Base-by-base conservation (phyloP, 2,329 filamentous ascomycete species). In the Calonectria hawksworthii region DNA sequence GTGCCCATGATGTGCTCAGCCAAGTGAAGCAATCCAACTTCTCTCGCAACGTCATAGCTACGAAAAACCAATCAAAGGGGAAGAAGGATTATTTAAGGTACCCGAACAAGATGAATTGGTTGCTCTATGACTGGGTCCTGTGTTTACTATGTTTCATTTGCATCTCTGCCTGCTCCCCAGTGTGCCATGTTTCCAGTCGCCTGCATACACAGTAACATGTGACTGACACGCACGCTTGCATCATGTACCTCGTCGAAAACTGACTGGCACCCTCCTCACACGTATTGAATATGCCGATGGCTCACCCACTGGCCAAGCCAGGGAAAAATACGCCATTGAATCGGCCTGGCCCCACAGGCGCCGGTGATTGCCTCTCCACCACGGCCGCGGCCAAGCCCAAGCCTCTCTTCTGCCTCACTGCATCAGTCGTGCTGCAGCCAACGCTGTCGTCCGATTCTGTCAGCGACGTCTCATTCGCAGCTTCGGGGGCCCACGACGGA, bases 391-490 rank as follows among this genome's bases (percentile, higher is more conserved):
- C 56, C 36, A 63, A 41, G n/a, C 21, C 21, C 44, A 34, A 26
- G 30, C n/a, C 32, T 14, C 56, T 41, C 34, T 28, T 41, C 38
- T 41, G 13, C 38, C 38, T 50, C 61, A 4, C 61, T 7, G 44
- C 41, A 26, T 9, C 26, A 23, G 41, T 32, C 26, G 13, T 21
- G 38, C 61, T 44, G 38, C 61, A 65, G 26, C 61, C 61, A 65
- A 65, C 61, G 11, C 26, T 32, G 36, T 8, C 61, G 26, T 65
- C 28, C 26, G 26, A 32, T 14, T 38, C 61, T 47, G 23, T 65
- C 21, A 50, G 61, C 41, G 32, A 44, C 70, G 2, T 61, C 41
- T 32, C 26, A 72, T 66, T 72, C 64, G 63, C 14, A 68, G 70
- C 70, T 54, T 44, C 21, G 61, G 26, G 47, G 61, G 61, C 69